phyloP scores from a whole-genome alignment of 2,329 filamentous ascomycete species.

The Teratosphaeriaceae sp. region DNA sequence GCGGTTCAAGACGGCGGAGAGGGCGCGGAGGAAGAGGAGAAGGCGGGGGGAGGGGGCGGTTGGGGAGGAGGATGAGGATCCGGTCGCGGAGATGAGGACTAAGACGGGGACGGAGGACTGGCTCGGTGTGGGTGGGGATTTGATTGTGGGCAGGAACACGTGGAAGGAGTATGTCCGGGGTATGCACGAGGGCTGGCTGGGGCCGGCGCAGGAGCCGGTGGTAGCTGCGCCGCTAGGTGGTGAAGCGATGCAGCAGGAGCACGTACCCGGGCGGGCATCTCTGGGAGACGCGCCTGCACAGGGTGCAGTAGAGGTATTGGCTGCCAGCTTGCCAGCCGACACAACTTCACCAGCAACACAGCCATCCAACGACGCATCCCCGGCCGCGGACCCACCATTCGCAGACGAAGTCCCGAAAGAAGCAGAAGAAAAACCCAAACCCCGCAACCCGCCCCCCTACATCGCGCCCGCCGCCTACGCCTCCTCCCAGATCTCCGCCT shows the following conservation, averaged over 20 bases:
- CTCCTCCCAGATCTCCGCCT: constrained; percentile 55
- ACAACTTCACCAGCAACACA: neutral
- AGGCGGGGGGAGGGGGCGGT: constrained; percentile 49
- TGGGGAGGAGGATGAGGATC: constrained; percentile 41
- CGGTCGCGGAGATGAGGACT: constrained; percentile 57
- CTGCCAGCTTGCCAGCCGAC: neutral
- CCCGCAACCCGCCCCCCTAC: constrained; percentile 63
- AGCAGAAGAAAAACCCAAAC: constrained; percentile 37
- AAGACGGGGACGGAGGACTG: constrained; percentile 64
- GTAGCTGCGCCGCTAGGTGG: constrained; percentile 18
- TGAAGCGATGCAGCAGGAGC: constrained; percentile 8
- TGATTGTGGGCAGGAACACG: constrained; percentile 82
- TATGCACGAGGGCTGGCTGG: constrained; percentile 92
- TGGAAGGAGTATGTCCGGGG: constrained; percentile 98
- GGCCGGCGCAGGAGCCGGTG: constrained; percentile 63
- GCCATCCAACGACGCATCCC: neutral
- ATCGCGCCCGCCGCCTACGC: constrained; percentile 68
- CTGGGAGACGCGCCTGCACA: constrained; percentile 23
- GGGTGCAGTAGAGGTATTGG: constrained; percentile 13
- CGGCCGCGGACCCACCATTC: constrained; percentile 13
- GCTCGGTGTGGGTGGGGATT: constrained; percentile 69
- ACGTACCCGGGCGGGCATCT: constrained; percentile 17
- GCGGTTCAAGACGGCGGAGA: constrained; percentile 76
- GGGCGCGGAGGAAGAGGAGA: constrained; percentile 61
- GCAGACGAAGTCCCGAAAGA: constrained; percentile 25